Conservation (phyloP, 2,329 filamentous ascomycete species). For the Sarocladium kiliense region DNA sequence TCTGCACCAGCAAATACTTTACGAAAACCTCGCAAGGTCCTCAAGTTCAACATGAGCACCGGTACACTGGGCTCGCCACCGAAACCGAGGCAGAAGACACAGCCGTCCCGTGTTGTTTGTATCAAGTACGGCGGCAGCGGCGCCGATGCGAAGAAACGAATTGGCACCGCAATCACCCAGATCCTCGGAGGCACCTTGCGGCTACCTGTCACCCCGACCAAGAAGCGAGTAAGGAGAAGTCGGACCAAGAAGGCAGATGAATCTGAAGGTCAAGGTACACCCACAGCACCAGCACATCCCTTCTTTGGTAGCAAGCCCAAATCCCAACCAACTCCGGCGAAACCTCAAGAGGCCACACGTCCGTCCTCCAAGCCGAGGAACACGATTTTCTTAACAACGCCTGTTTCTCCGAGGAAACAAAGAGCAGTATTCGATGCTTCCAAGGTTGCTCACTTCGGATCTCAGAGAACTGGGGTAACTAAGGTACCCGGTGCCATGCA, state of each 20-base stretch:
- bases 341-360: conserved; percentile 16
- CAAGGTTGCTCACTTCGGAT: conserved; percentile 37
- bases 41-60: conserved; percentile 54
- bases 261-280: conserved; percentile 17
- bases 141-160: conserved; percentile 37
- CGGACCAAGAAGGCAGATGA: conserved; percentile 23
- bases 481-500: conserved; percentile 63
- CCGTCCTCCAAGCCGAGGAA: conserved; percentile 16
- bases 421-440: conserved; percentile 24
- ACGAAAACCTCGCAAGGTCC: conserved; percentile 31
- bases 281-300: conserved; percentile 32
- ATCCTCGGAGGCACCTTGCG: conserved; percentile 44
- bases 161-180: conserved; percentile 57
- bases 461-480: conserved; percentile 23
- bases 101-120: conserved; percentile 39
- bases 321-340: conserved; percentile 12
- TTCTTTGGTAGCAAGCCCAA: conserved; percentile 36
- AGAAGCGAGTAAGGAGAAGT: conserved; percentile 1
- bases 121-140: conserved; percentile 51
- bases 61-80: conserved; percentile 60
- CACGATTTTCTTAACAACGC: conserved; percentile 47
- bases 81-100: conserved; percentile 38
- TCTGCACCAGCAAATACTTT: background rate
- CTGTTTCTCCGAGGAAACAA: conserved; percentile 43
- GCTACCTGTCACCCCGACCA: conserved; percentile 18